A percentile compares a stretch with the other conserved stretches of the same genome.
Conservation (phyloP, 2,329 filamentous ascomycete genomes). For the Pestalotiopsis sp. region DNA sequence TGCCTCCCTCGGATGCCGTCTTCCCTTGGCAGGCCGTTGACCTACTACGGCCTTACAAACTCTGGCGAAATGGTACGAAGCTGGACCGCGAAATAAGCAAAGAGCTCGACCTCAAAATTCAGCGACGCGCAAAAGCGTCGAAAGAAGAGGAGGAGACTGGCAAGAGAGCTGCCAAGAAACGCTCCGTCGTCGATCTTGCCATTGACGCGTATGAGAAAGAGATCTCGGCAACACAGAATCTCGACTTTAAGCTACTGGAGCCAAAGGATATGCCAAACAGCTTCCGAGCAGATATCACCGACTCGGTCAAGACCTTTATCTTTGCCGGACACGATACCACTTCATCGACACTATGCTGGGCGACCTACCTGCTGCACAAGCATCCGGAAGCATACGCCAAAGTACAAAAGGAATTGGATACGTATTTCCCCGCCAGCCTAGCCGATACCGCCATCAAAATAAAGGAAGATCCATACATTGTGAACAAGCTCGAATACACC, state of each 20-base stretch:
- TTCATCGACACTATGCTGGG: not conserved
- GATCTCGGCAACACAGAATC: not conserved
- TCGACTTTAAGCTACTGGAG: not conserved
- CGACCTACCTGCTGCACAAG: constrained; percentile 1
- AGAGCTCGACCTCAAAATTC: constrained; percentile 7
- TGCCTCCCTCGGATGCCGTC: constrained; percentile 1
- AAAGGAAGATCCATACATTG: not conserved
- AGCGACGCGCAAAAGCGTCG: not conserved
- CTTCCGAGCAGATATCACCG: not conserved
- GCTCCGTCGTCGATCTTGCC: constrained; percentile 6
- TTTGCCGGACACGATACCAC: constrained; percentile 9
- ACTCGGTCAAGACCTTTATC: constrained; percentile 12
- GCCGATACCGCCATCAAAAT: not conserved
- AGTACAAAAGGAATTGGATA: not conserved
- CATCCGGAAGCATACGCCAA: not conserved
- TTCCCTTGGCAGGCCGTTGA: constrained; percentile 2
- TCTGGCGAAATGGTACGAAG: not conserved
- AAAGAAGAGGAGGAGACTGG: not conserved
- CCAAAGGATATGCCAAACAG: constrained; percentile 1
- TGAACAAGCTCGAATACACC: constrained; percentile 9
- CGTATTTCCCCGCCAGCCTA: not conserved
- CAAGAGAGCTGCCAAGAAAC: not conserved
- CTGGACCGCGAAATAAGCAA: not conserved
- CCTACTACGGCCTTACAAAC: not conserved
- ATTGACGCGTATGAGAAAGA: constrained; percentile 9